Conservation (phyloP, 1,139 yeast species). For the Meyerozyma elateridarum region DNA sequence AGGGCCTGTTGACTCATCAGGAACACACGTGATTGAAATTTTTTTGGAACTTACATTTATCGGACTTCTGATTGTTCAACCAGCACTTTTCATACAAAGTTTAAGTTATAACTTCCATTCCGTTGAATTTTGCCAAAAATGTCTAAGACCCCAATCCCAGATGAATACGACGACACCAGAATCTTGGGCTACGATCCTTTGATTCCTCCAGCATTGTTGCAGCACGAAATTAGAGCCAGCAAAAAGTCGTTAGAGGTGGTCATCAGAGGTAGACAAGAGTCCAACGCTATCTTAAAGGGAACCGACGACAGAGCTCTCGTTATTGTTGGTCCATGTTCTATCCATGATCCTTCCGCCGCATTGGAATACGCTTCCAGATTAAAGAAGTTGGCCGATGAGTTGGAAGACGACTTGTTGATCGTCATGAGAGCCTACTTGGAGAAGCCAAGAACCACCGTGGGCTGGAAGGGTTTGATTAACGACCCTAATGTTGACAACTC, state of each 20-base stretch:
- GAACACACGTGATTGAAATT: conserved; percentile 4
- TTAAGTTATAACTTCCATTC: background rate
- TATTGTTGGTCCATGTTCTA: conserved; percentile 92
- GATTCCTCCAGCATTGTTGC: conserved; percentile 81
- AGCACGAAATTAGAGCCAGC: conserved; percentile 71
- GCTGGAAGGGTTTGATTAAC: conserved; percentile 97
- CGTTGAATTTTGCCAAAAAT: conserved; percentile 13
- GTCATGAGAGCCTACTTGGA: conserved; percentile 97
- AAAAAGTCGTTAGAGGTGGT: conserved; percentile 62
- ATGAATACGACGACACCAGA: conserved; percentile 83
- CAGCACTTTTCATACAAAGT: background rate
- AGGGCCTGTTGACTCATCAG: conserved; percentile 4
- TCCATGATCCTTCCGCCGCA: conserved; percentile 89
- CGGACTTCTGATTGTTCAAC: no score
- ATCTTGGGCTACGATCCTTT: conserved; percentile 88
- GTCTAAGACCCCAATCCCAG: conserved; percentile 54
- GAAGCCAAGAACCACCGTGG: conserved; percentile 98
- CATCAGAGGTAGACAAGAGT: conserved; percentile 68
- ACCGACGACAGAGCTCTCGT: conserved; percentile 78
- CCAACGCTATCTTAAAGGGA: conserved; percentile 66
- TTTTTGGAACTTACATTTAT: no score
- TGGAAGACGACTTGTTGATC: conserved; percentile 69
- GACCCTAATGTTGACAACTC: conserved; percentile 94
- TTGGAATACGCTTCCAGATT: conserved; percentile 78
- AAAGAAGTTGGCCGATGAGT: conserved; percentile 61